phyloP scores from a whole-genome alignment of 2,329 filamentous ascomycete genomes.

The Elsinoe batatas region DNA sequence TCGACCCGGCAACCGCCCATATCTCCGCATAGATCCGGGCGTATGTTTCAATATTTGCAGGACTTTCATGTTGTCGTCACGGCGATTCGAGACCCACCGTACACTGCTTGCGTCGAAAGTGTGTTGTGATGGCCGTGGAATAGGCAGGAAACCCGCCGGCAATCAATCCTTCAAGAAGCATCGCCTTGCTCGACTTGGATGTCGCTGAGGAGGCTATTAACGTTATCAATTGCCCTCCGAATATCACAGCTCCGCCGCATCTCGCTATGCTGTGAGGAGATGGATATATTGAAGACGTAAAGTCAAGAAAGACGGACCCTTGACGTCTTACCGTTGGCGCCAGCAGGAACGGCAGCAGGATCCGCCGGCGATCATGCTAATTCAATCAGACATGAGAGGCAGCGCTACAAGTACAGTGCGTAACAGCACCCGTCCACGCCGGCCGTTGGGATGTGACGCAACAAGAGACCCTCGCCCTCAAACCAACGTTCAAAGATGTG shows the following conservation, averaged over 20 bases:
- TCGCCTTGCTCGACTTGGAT: too few species aligned
- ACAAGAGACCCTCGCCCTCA: background rate
- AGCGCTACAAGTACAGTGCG: background rate
- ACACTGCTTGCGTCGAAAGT: background rate
- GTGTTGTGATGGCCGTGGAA: background rate
- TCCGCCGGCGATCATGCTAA: background rate
- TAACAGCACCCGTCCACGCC: background rate
- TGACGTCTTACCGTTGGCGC: background rate
- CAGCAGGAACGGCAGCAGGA: background rate
- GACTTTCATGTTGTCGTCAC: background rate
- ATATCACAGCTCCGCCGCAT: too few species aligned
- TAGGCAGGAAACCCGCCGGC: background rate
- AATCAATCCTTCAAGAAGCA: too few species aligned
- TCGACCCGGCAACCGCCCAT: slow-evolving; percentile 8
- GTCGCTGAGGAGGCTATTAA: too few species aligned
- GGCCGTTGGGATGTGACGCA: background rate
- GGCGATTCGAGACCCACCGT: background rate
- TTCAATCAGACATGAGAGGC: background rate
- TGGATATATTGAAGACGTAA: background rate
- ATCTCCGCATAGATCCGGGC: background rate
- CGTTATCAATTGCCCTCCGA: too few species aligned
- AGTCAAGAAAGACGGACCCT: background rate
- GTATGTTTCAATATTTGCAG: slow-evolving; percentile 1
- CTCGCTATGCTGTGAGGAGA: background rate
- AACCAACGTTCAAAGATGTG: background rate